Percentiles rank a stretch among this genome's conserved stretches.
Evolutionary conservation across 768 basidiomycete genomes (phyloP).

Genomic region (Panaeolus papilionaceus): DNA sequence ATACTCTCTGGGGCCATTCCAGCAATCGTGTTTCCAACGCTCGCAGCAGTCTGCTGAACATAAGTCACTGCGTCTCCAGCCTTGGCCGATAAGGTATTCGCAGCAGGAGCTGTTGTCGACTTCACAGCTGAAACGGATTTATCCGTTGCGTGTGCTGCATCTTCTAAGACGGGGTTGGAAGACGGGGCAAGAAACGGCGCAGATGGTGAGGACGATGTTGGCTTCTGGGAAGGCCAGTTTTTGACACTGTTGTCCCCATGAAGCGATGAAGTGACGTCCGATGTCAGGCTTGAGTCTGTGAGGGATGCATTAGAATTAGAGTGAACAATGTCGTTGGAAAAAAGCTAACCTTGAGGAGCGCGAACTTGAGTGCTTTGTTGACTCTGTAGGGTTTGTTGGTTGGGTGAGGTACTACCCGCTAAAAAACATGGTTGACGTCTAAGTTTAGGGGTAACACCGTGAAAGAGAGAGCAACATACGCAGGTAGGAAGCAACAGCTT

Average conservation of each 20-base stretch:
- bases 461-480: conserved; percentile 19
- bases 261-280: background rate
- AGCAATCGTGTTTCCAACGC: background rate
- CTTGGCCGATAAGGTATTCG: background rate
- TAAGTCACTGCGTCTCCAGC: background rate
- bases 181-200: no score
- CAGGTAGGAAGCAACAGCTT: conserved; percentile 22
- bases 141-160: background rate
- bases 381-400: background rate
- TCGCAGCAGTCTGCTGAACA: background rate
- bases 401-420: background rate
- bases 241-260: no score
- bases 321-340: no score
- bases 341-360: background rate
- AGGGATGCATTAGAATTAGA: background rate
- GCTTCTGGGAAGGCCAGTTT: no score
- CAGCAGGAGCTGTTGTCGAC: background rate
- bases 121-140: background rate
- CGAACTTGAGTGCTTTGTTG: background rate
- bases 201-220: no score
- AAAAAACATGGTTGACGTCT: background rate
- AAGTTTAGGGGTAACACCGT: background rate
- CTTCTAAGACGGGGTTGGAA: background rate
- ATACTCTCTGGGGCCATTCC: background rate
- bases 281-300: background rate